Base-by-base conservation (phyloP, 2,329 filamentous ascomycete species). In the Colletotrichum australisinense region DNA sequence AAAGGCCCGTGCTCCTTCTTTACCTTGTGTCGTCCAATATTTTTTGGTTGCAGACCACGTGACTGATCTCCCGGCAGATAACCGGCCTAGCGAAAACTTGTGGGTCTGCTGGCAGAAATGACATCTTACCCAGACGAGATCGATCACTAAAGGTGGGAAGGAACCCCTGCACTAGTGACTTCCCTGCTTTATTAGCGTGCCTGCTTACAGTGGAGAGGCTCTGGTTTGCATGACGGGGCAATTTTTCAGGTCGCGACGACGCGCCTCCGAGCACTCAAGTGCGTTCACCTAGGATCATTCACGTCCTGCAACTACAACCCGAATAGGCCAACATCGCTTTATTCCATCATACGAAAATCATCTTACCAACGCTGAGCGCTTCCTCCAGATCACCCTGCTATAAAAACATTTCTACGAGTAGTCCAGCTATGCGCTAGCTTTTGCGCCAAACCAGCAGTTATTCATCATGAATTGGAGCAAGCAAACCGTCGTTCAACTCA, bases 401-500 rank as follows among this genome's bases (percentile, higher is more conserved):
- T n/a, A 7, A 12, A 12, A 53, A 24, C n/a, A 32, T 28, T 32
- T 12, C 6, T 32, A 30, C 30, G 11, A 38, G 35, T 19, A 57
- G 30, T 42, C 72, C 53, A 72, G 69, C 63, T 64, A 74, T 74
- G 72, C 72, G 69, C 30, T 63, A 72, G n/a, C 53, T 11, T 26
- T 59, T 60, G 56, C 52, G 90, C 38, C 49, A 11, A 62, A 26
- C 28, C 30, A 65, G 63, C 32, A 56, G 38, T 35, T 59, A 35
- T 32, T 75, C 76, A 83, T 73, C 75, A 89, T 88, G 86, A 82
- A 83, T 77, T 90, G 87, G 85, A 83, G 81, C 74, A 88, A 85
- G 82, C 88, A 92, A 78, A 95, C 94, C 83, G 94, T 96, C 75
- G 86, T 91, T 42, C 93, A 95, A 78, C 88, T 96, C 72, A 93